Conservation (phyloP, 1,139 yeast species). For the Blastobotrys serpentis region DNA sequence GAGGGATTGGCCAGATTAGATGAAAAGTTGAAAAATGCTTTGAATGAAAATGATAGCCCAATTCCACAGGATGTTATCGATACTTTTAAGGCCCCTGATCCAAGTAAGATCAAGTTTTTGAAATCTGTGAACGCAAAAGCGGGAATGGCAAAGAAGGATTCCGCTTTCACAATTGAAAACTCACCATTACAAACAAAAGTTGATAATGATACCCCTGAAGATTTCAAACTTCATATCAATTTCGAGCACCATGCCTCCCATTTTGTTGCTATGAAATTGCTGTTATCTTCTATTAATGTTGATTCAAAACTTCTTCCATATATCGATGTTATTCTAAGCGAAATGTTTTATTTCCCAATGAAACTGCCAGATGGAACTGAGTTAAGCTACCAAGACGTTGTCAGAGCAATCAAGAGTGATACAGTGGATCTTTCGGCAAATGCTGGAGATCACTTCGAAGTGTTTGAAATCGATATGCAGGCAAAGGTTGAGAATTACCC, state of each 20-base stretch:
- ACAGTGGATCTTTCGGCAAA: conserved; percentile 47
- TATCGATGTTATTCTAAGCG: conserved; percentile 58
- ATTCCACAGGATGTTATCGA: conserved; percentile 67
- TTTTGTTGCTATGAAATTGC: conserved; percentile 68
- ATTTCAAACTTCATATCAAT: conserved; percentile 70
- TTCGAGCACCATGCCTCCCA: conserved; percentile 78
- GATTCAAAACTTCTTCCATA: conserved; percentile 62
- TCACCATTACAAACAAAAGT: conserved; percentile 33
- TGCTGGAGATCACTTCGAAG: conserved; percentile 58
- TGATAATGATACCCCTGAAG: conserved; percentile 42
- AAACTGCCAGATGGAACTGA: conserved; percentile 57
- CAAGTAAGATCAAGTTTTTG: conserved; percentile 70
- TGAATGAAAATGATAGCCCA: conserved; percentile 62
- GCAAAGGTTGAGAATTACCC: conserved; percentile 62
- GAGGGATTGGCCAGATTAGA: conserved; percentile 58
- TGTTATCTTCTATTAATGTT: conserved; percentile 63
- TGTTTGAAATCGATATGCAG: conserved; percentile 59
- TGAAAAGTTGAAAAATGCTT: conserved; percentile 57
- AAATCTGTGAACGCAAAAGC: conserved; percentile 59
- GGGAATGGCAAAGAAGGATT: conserved; percentile 30
- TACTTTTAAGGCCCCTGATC: conserved; percentile 57
- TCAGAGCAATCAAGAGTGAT: conserved; percentile 69
- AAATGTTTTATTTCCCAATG: conserved; percentile 72
- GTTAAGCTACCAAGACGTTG: conserved; percentile 71
- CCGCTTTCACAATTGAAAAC: conserved; percentile 22